Base-by-base conservation (phyloP, 2,329 filamentous ascomycete genomes). In the Penicillium aurantiogriseum region DNA sequence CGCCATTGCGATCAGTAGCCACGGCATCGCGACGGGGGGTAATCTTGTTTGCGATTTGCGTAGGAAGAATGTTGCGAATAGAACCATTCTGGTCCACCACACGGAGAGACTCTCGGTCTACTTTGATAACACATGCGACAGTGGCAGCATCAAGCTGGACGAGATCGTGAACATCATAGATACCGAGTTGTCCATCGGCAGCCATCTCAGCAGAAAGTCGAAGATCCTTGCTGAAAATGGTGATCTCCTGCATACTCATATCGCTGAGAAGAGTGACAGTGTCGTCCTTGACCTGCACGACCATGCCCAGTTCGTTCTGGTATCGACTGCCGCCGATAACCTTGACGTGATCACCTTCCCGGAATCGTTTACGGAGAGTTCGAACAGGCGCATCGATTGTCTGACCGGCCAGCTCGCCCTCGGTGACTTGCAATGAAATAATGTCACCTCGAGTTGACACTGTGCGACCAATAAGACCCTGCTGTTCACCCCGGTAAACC, bases 151-250 rank as follows among this genome's bases (percentile, higher is more conserved):
- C 93, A 60, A 99, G 85, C 76, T 97, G 92, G 15, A 99, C 91
- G 27, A 99, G 83, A 72, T 99, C 94, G 67, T 95, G 91, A 35
- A 99, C 86, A 65, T 92, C 89, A 74, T 90, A 97, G 75, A 95
- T 90, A 11, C 91, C 91, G n/a, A 93, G 79, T 59, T 79, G 81
- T 29, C 91, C 89, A 69, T 92, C 88, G 17, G 91, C 92, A 61
- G 92, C 92, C 66, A 92, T 91, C 71, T 97, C 94, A 54, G 91
- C 91, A 29, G 94, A 94, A 74, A 96, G 91, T 65, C 95, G 86
- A 59, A 99, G 79, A 77, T 99, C 94, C 74, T 96, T 97, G 79
- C 93, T 97, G 72, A 99, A 99, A 35, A 99, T 94, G 0, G 92
- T 97, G 66, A 99, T 92, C 73, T 99, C 94, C 51, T 88, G 87